Conservation (phyloP, 2,329 filamentous ascomycete species). For the Penicillium sp. region DNA sequence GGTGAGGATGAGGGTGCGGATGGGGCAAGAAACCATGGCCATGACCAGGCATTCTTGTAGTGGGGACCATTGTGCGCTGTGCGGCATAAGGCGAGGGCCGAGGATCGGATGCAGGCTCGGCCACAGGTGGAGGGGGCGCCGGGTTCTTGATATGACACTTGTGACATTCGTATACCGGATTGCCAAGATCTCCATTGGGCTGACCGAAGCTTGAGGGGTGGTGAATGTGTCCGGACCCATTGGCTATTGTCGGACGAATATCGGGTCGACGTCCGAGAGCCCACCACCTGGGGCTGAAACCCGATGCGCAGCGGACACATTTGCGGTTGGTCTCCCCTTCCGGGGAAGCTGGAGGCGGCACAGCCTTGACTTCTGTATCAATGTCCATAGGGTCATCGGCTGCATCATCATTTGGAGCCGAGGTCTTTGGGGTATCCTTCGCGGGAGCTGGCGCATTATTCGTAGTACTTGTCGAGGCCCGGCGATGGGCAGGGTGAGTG, state of each 20-base stretch:
- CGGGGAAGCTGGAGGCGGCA: conserved; percentile 16
- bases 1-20: conserved; percentile 25
- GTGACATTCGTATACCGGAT: conserved; percentile 67
- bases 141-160: conserved; percentile 63
- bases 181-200: conserved; percentile 32
- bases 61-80: conserved; percentile 37
- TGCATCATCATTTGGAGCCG: conserved; percentile 21
- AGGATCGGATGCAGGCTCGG: conserved; percentile 36
- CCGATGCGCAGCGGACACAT: conserved; percentile 44
- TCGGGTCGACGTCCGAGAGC: conserved; percentile 57
- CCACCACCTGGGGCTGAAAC: conserved; percentile 62
- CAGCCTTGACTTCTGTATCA: conserved; percentile 30
- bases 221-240: conserved; percentile 33
- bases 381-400: conserved; percentile 33
- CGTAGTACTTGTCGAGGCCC: conserved; percentile 61
- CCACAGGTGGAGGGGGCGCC: conserved; percentile 16
- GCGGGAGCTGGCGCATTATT: conserved; percentile 41
- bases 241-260: conserved; percentile 41
- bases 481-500: conserved; percentile 48
- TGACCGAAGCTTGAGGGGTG: conserved; percentile 28
- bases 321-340: conserved; percentile 28
- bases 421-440: conserved; percentile 14
- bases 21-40: conserved; percentile 34
- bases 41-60: conserved; percentile 28
- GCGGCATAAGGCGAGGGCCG: conserved; percentile 37